phyloP scores from a whole-genome alignment of 2,329 filamentous ascomycete species.

The Gyromitra esculenta region DNA sequence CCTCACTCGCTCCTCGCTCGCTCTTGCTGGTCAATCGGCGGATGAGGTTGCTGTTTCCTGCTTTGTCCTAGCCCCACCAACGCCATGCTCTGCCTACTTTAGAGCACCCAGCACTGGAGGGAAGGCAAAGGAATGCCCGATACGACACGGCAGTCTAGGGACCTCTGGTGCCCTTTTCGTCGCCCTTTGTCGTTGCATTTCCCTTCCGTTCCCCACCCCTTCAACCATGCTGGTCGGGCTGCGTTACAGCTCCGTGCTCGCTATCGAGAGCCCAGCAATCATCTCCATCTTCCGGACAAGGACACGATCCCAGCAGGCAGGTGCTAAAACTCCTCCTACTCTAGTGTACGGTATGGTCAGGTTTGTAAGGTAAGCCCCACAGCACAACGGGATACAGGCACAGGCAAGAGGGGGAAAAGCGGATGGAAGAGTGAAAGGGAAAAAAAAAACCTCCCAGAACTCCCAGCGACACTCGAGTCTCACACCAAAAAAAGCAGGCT shows the following conservation, averaged over 20 bases:
- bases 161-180: slow-evolving; percentile 42
- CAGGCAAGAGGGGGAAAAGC: not conserved
- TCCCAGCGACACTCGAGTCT: slow-evolving; percentile 43
- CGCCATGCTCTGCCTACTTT: slow-evolving; percentile 7
- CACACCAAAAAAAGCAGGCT: slow-evolving; percentile 42
- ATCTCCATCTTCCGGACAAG: slow-evolving; percentile 50
- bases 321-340: slow-evolving; percentile 42
- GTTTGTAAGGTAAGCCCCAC: slow-evolving; percentile 51
- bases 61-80: slow-evolving; percentile 42
- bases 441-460: slow-evolving; percentile 38
- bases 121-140: slow-evolving; percentile 48
- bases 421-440: not conserved
- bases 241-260: slow-evolving; percentile 50
- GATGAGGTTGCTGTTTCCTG: slow-evolving; percentile 49
- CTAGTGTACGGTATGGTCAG: slow-evolving; percentile 44
- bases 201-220: slow-evolving; percentile 42
- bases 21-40: slow-evolving; percentile 33
- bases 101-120: slow-evolving; percentile 26
- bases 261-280: slow-evolving; percentile 49
- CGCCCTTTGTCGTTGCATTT: slow-evolving; percentile 50
- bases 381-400: slow-evolving; percentile 42
- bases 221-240: slow-evolving; percentile 47
- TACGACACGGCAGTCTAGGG: slow-evolving; percentile 47
- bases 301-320: slow-evolving; percentile 48
- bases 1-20: no score